Evolutionary conservation across 2,329 filamentous ascomycete genomes (phyloP), one percentile per base, ranked within the genome.

Genomic region (Rhynchosporium agropyri): DNA sequence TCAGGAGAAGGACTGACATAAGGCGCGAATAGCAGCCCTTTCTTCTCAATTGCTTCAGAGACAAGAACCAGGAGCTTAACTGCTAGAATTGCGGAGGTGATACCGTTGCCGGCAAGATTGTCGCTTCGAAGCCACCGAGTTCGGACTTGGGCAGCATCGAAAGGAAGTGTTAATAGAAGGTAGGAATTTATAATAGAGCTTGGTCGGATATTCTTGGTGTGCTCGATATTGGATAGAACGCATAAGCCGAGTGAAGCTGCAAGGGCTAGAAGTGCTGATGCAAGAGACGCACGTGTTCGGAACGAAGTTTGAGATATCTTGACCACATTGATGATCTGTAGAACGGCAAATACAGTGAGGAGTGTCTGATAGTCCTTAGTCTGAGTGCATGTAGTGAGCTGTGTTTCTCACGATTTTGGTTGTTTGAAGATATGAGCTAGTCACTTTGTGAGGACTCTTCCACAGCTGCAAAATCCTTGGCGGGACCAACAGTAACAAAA

Each of bases 181-280:
- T 71, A 73, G 10, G 54, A 53, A n/a, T 67, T 65, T 38, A 72
- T 64, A 1, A 70, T 63, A 5, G 65, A 67, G 33, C 66, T 68
- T 46, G 70, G 69, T 43, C 67, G 56, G 20, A 71, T 60, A 29
- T 63, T 66, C 31, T 61, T 65, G 5, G 40, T 56, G 50, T 72
- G 70, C 45, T 72, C 70, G 15, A 61, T n/a, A 33, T 67, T 63
- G 4, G 70, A 71, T 9, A 72, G 46, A 13, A 69, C 15, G 40
- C 42, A 64, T 2, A 70, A 40, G 4, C 62, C 58, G 3, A 71
- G 3, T 12, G 68, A 61, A 12, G 63, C 67, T 2, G 50, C 42
- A 28, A 72, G 42, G 36, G 62, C 50, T 51, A 72, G 63, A 1
- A 67, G 13, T 46, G 67, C 65, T 10, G 70, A 65, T n/a, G 66